Evolutionary conservation across 495 filamentous ascomycete genomes (phyloP).

Genomic region (Rhypophila decipiens): DNA sequence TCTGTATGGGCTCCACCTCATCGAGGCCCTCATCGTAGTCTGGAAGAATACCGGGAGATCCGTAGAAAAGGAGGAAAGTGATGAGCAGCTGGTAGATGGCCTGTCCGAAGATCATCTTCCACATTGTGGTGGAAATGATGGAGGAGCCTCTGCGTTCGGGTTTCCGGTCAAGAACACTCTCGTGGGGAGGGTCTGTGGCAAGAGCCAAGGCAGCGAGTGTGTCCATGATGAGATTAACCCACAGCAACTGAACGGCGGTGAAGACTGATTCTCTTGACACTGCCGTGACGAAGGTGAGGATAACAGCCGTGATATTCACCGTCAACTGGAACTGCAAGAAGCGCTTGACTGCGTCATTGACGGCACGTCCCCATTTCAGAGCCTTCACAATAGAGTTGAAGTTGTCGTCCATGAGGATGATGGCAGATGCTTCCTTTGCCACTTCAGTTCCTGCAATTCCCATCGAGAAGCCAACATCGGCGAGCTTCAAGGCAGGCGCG

Average conservation of each 20-base stretch:
- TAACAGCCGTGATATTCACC: slow-evolving; percentile 82
- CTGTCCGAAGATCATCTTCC: slow-evolving; percentile 93
- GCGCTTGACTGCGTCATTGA: slow-evolving; percentile 86
- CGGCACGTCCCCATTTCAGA: slow-evolving; percentile 82
- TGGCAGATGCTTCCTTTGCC: slow-evolving; percentile 89
- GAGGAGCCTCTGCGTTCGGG: slow-evolving; percentile 73
- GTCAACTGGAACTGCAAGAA: slow-evolving; percentile 91
- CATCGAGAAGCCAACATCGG: slow-evolving; percentile 91
- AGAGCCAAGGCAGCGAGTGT: slow-evolving; percentile 82
- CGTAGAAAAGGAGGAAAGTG: slow-evolving; percentile 76
- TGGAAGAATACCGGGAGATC: slow-evolving; percentile 54
- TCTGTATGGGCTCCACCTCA: slow-evolving; percentile 38
- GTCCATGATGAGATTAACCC: slow-evolving; percentile 95
- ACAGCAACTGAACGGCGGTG: slow-evolving; percentile 79
- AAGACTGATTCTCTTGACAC: slow-evolving; percentile 72
- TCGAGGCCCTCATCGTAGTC: slow-evolving; percentile 17
- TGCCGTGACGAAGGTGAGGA: slow-evolving; percentile 76
- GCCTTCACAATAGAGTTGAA: slow-evolving; percentile 83
- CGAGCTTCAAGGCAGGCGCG: slow-evolving; percentile 75
- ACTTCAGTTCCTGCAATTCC: slow-evolving; percentile 86
- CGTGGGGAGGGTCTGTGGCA: slow-evolving; percentile 76
- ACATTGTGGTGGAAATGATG: slow-evolving; percentile 81
- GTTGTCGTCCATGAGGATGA: slow-evolving; percentile 89
- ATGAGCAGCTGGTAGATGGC: slow-evolving; percentile 74
- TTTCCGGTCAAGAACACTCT: slow-evolving; percentile 72